A percentile compares a stretch with the other conserved stretches of the same genome.
Conservation (phyloP, 169 alveolate species). For the Ichthyophthirius multifiliis region DNA sequence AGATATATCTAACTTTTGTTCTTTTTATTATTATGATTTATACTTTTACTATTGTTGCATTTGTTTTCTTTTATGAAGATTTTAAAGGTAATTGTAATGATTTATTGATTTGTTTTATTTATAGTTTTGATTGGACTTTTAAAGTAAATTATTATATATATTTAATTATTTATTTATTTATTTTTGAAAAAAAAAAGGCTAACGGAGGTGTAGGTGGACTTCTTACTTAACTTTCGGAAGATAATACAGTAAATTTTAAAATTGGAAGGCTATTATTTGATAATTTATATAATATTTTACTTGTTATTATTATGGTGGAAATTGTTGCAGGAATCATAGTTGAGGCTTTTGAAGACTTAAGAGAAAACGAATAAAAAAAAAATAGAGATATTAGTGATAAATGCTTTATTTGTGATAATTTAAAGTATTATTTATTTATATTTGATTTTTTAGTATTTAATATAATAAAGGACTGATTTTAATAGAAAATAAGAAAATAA, state of each 20-base stretch:
- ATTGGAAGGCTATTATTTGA: slow-evolving; percentile 70
- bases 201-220: slow-evolving; percentile 45
- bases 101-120: slow-evolving; percentile 57
- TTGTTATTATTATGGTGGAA: slow-evolving; percentile 67
- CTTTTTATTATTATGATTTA: slow-evolving; percentile 69
- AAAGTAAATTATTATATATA: no score
- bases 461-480: slow-evolving; percentile 39
- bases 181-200: no score
- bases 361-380: slow-evolving; percentile 65
- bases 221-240: slow-evolving; percentile 9
- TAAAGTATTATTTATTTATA: slow-evolving; percentile 2
- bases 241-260: slow-evolving; percentile 20
- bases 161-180: no score
- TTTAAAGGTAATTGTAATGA: slow-evolving; percentile 48
- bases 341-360: slow-evolving; percentile 77
- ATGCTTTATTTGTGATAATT: slow-evolving; percentile 64
- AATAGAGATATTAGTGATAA: slow-evolving; percentile 56
- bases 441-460: neutral
- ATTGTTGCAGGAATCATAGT: slow-evolving; percentile 82
- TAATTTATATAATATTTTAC: slow-evolving; percentile 63
- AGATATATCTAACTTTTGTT: slow-evolving; percentile 49
- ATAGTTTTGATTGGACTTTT: slow-evolving; percentile 68
- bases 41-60: slow-evolving; percentile 67
- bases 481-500: slow-evolving; percentile 62
- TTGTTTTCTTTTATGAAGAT: slow-evolving; percentile 49